Conservation (phyloP, 345 rosid genomes). For the Nasturtium officinale region DNA sequence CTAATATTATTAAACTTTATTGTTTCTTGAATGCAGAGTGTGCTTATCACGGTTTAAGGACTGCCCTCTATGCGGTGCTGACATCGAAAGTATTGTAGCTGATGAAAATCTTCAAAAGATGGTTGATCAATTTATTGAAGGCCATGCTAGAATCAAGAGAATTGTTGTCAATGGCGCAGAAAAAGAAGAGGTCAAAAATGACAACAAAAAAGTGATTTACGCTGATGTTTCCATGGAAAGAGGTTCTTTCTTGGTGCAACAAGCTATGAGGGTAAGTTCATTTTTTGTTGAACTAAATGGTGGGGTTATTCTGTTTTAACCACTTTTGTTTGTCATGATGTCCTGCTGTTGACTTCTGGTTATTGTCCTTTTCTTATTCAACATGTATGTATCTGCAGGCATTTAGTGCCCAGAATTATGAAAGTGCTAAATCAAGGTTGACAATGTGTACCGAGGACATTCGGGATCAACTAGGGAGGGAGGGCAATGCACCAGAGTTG, state of each 20-base stretch:
- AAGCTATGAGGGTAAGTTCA: slow-evolving; percentile 91
- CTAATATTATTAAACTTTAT: not conserved
- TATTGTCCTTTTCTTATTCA: slow-evolving; percentile 18
- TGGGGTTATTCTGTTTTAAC: not conserved
- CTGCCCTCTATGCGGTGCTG: slow-evolving; percentile 97
- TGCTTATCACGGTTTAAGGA: slow-evolving; percentile 83
- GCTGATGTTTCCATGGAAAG: slow-evolving; percentile 96
- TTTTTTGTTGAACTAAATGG: not conserved
- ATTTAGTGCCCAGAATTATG: slow-evolving; percentile 76
- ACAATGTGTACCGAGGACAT: slow-evolving; percentile 81
- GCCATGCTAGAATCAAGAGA: slow-evolving; percentile 96
- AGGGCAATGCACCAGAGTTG: slow-evolving; percentile 78
- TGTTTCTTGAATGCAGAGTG: slow-evolving; percentile 47
- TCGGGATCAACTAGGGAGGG: slow-evolving; percentile 64
- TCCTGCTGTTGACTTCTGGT: slow-evolving; percentile 7
- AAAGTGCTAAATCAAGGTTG: slow-evolving; percentile 93
- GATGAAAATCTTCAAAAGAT: slow-evolving; percentile 70
- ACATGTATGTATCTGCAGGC: slow-evolving; percentile 59
- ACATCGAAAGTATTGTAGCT: slow-evolving; percentile 75
- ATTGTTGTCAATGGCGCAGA: slow-evolving; percentile 50
- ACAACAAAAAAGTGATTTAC: slow-evolving; percentile 65
- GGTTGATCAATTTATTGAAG: slow-evolving; percentile 90
- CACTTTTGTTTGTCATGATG: not conserved
- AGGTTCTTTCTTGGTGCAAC: slow-evolving; percentile 96
- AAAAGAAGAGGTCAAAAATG: slow-evolving; percentile 51